Evolutionary conservation across 768 basidiomycete genomes (phyloP).

Genomic region (Boletus vinaceobasis): DNA sequence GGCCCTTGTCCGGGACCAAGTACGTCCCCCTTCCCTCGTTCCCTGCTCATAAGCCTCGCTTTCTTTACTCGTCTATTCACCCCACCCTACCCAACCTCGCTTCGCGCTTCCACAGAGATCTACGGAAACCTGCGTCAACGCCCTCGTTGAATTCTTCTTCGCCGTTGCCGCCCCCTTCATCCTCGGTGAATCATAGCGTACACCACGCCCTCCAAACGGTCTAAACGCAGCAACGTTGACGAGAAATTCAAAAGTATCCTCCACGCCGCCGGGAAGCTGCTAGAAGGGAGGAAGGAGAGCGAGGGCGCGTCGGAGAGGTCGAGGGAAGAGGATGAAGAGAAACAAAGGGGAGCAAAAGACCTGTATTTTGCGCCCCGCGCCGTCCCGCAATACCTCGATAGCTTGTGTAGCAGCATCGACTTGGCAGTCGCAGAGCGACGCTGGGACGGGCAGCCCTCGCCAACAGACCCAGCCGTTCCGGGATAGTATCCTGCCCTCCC

Average conservation of each 20-base stretch:
- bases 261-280: constrained; percentile 44
- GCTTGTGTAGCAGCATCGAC: constrained; percentile 3
- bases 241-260: constrained; percentile 64
- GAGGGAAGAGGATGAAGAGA: constrained; percentile 39
- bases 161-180: constrained; percentile 71
- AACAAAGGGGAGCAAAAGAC: constrained; percentile 61
- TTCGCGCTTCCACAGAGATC: too few species aligned
- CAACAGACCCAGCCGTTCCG: too few species aligned
- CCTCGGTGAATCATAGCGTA: constrained; percentile 75
- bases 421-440: constrained; percentile 8
- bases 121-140: constrained; percentile 82
- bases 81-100: fast-evolving
- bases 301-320: constrained; percentile 42
- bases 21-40: constrained; percentile 30
- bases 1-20: constrained; percentile 76
- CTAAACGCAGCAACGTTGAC: constrained; percentile 66
- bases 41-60: too few species aligned
- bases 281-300: constrained; percentile 37
- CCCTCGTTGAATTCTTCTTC: constrained; percentile 83
- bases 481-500: too few species aligned
- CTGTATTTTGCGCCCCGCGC: constrained; percentile 76
- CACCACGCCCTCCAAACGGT: constrained; percentile 60
- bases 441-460: too few species aligned
- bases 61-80: too few species aligned
- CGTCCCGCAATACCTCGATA: constrained; percentile 67